Evolutionary conservation across 352 stramenopile species (phyloP).

Genomic region (Blastocystis hominis): DNA sequence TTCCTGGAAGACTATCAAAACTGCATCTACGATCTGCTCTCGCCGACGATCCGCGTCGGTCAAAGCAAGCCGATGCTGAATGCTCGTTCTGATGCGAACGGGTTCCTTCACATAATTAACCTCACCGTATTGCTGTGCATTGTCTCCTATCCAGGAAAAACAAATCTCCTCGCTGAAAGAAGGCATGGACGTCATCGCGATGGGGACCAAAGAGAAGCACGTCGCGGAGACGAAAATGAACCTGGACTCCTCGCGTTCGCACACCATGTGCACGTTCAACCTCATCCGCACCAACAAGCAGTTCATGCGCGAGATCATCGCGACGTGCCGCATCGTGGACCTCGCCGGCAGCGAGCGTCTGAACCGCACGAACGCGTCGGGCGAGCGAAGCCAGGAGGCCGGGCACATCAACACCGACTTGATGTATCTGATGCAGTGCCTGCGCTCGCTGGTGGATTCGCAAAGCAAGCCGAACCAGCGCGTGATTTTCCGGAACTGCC

Average conservation of each 20-base stretch:
- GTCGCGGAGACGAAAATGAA: slow-evolving; percentile 41
- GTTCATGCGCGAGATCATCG: slow-evolving; percentile 21
- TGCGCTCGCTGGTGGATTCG: slow-evolving; percentile 4
- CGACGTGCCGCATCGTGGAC: slow-evolving; percentile 65
- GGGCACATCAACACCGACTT: slow-evolving; percentile 27
- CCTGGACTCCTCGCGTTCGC: slow-evolving; percentile 26
- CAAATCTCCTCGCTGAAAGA: background rate
- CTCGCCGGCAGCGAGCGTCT: slow-evolving; percentile 72
- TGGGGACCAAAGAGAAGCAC: slow-evolving; percentile 40
- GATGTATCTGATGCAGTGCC: slow-evolving; percentile 27
- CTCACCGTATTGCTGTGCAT: background rate
- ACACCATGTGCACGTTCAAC: slow-evolving; percentile 45
- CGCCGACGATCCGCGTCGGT: background rate
- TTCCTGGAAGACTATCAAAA: slow-evolving; percentile 53
- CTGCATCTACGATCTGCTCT: slow-evolving; percentile 43
- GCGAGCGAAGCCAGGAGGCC: slow-evolving; percentile 1
- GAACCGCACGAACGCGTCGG: slow-evolving; percentile 65
- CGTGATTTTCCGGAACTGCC: slow-evolving; percentile 35
- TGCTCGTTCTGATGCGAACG: background rate
- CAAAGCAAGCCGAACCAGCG: slow-evolving; percentile 11
- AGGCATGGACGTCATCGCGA: slow-evolving; percentile 15
- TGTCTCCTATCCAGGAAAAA: background rate
- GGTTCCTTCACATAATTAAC: slow-evolving; percentile 5
- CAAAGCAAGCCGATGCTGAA: slow-evolving; percentile 23
- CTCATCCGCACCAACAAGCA: background rate